phyloP scores from a whole-genome alignment of 202 grass and related monocot species.

The Carex sylvatica region DNA sequence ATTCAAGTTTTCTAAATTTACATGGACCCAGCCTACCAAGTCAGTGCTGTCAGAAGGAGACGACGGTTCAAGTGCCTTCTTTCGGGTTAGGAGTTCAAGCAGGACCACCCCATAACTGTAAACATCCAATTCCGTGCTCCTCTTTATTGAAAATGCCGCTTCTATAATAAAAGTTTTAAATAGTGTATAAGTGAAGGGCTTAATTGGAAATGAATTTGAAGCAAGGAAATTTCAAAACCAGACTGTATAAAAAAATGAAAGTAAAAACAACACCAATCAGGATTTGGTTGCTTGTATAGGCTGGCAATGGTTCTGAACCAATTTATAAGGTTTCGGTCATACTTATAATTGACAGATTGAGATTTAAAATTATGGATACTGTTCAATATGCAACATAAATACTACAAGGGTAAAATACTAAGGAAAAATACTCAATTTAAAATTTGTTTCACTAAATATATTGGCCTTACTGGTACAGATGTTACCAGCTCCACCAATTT shows the following conservation, averaged over 20 bases:
- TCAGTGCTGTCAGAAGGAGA: conserved; percentile 36
- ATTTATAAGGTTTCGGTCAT: neutral
- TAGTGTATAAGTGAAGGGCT: neutral
- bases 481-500: neutral
- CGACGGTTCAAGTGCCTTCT: conserved; percentile 39
- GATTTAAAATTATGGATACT: neutral
- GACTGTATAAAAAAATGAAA: neutral
- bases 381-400: neutral
- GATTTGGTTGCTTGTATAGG: neutral
- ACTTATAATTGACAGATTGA: neutral
- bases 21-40: conserved; percentile 50
- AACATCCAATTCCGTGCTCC: conserved; percentile 50
- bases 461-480: neutral
- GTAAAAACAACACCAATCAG: neutral
- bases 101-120: conserved; percentile 77
- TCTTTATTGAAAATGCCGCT: conserved; percentile 54
- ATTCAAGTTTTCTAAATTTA: conserved; percentile 16
- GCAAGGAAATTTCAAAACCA: neutral
- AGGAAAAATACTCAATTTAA: neutral
- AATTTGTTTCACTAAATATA: neutral
- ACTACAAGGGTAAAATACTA: neutral
- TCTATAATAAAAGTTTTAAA: conserved; percentile 34
- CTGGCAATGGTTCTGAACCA: neutral
- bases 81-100: conserved; percentile 64
- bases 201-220: neutral